Base-by-base conservation (phyloP, 2,329 filamentous ascomycete genomes). In the Aureobasidium melanogenum region DNA sequence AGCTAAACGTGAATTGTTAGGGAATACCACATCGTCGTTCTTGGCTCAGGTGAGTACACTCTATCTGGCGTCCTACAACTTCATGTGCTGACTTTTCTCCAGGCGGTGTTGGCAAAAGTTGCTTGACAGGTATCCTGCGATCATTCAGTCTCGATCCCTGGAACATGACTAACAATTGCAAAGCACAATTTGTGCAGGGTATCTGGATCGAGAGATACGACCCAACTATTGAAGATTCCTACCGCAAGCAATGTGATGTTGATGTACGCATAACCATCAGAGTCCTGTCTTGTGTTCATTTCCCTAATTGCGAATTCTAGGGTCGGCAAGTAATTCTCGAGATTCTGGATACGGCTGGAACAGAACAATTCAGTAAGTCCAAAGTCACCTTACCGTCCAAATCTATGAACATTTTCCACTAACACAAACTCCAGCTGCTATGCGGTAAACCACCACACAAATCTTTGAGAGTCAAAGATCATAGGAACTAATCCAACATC, bases 21-120 rank as follows among this genome's bases (percentile, higher is more conserved):
- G 70, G 88, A 92, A 78, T 89, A 91, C 72, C 86, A 91, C 74
- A 88, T 91, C 71, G 89, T 91, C 68, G 89, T 92, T 65, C 80
- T 92, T 67, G 89, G 89, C 72, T 87, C 88, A 78, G 88, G 87
- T 88, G 77, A 71, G 82, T 9, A 26, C 26, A 63, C 19, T 7
- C 10, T 9, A 5, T 22, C 19, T 10, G 5, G 6, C 17, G 10
- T n/a, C 22, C 10, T 1, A 24, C 2, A 26, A 5, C 1, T 17
- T 28, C 30, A 5, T 47, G 8, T 46, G 19, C 58, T 60, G 39
- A 60, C 38, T 5, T 2, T 14, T 32, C 63, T 70, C 69, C 73
- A 91, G 88, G 91, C 76, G 91, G 91, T 73, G 91, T 96, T 71
- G 91, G 91, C 64, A 96, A 96, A 77, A 95, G 90, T 74, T 95